Evolutionary conservation across 2,329 filamentous ascomycete species (phyloP).

Genomic region (Colletotrichum sp.): DNA sequence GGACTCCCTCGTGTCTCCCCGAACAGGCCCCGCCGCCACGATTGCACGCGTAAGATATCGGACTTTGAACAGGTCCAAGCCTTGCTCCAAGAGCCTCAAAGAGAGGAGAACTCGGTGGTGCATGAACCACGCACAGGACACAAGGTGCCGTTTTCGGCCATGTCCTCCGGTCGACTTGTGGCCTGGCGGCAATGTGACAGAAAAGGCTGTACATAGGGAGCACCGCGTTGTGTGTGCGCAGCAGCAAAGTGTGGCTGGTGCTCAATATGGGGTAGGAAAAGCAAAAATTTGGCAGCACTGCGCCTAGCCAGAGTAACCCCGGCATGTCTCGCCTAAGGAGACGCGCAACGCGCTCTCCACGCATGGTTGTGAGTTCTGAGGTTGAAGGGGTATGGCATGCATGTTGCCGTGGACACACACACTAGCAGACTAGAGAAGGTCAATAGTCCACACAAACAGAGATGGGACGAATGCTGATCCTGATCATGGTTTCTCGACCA

Average conservation of each 20-base stretch:
- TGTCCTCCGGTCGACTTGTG: not conserved
- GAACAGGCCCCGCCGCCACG: not conserved
- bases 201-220: not conserved
- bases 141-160: not conserved
- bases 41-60: not conserved
- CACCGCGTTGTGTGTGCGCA: not conserved
- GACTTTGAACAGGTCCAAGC: not conserved
- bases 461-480: not conserved
- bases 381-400: not conserved
- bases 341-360: constrained; percentile 18
- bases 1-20: not conserved
- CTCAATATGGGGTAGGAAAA: constrained; percentile 1
- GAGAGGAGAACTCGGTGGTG: not conserved
- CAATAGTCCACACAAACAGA: not conserved
- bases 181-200: not conserved
- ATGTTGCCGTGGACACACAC: not conserved
- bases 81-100: constrained; percentile 12
- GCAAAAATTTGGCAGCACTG: not conserved
- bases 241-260: constrained; percentile 11
- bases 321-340: constrained; percentile 6
- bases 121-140: constrained; percentile 7
- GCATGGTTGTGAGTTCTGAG: not conserved
- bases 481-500: not conserved
- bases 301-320: not conserved
- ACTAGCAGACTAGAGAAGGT: not conserved